A percentile compares a stretch with the other conserved stretches of the same genome.
phyloP scores from a whole-genome alignment of 2,329 filamentous ascomycete genomes.

The Sphaerulina populicola region DNA sequence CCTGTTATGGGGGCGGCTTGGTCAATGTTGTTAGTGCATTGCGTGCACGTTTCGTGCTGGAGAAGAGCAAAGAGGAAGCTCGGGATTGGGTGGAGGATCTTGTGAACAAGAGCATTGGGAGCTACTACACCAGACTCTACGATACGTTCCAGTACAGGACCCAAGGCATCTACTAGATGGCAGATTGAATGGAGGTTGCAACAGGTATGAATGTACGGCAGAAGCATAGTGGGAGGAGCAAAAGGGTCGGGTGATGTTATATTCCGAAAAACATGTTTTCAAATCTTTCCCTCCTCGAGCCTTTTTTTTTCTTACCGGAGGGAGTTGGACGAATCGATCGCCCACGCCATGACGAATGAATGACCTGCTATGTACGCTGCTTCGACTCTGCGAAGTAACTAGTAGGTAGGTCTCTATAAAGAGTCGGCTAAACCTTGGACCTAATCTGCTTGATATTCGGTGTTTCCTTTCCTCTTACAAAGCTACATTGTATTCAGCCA shows the following conservation, averaged over 20 bases:
- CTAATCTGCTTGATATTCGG: no score
- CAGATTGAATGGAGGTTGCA: not conserved
- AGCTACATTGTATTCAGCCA: no score
- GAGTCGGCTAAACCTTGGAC: no score
- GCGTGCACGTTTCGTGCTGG: constrained; percentile 68
- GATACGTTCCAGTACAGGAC: constrained; percentile 72
- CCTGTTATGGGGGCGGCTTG: constrained; percentile 70
- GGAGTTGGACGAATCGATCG: no score
- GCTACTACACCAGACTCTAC: constrained; percentile 79
- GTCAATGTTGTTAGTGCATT: constrained; percentile 60
- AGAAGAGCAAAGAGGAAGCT: constrained; percentile 73
- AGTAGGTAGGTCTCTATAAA: no score
- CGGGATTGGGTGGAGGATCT: constrained; percentile 75
- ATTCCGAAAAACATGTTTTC: not conserved
- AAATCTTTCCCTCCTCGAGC: no score
- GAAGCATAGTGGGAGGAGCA: not conserved
- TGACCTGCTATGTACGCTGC: no score
- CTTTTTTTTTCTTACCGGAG: no score
- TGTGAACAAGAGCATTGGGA: constrained; percentile 71
- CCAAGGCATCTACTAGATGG: constrained; percentile 66
- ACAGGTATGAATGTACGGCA: not conserved
- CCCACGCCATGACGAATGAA: no score
- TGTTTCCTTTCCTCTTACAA: no score
- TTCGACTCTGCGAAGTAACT: no score
- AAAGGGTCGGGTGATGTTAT: not conserved